A percentile compares a stretch with the other conserved stretches of the same genome.
These are phyloP conservation scores for Endocalyx cinctus DNA, from an alignment of 2,329 filamentous ascomycete species.

Conservation along the genomic window DNA sequence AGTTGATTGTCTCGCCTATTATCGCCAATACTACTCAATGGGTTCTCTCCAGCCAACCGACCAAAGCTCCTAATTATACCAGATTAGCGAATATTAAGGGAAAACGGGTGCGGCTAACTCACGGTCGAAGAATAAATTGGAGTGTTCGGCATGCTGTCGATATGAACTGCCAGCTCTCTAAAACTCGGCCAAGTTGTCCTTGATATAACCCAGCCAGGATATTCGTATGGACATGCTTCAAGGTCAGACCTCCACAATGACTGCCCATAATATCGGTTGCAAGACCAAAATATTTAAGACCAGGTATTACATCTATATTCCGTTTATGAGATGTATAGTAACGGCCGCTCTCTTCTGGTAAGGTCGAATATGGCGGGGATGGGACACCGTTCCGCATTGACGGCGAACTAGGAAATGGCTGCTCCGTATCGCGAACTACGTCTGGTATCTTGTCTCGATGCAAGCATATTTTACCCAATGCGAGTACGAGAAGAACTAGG, in stretches of 20 bases:
- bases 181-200: constrained; percentile 77
- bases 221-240: constrained; percentile 80
- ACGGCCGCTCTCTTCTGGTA: constrained; percentile 49
- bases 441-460: constrained; percentile 52
- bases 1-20: constrained; percentile 57
- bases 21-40: too few relatives aligned
- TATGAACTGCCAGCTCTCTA: constrained; percentile 73
- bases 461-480: constrained; percentile 77
- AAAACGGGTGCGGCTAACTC: too few relatives aligned
- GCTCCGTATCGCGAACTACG: constrained; percentile 47
- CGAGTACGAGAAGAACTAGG: constrained; percentile 76
- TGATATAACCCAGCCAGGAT: constrained; percentile 85
- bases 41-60: too few relatives aligned
- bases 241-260: constrained; percentile 70
- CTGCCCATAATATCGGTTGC: constrained; percentile 83
- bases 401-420: constrained; percentile 32
- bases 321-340: constrained; percentile 36
- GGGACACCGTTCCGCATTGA: constrained; percentile 46
- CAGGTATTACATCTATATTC: constrained; percentile 84
- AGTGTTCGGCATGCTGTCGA: constrained; percentile 52
- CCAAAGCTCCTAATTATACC: constrained; percentile 44
- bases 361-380: too few relatives aligned
- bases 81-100: too few relatives aligned
- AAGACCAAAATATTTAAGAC: constrained; percentile 82
- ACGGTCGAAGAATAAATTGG: constrained; percentile 73